Evolutionary conservation across 2,329 filamentous ascomycete genomes (phyloP), one percentile per base, ranked within the genome.

Genomic region (Blumeriella jaapii): DNA sequence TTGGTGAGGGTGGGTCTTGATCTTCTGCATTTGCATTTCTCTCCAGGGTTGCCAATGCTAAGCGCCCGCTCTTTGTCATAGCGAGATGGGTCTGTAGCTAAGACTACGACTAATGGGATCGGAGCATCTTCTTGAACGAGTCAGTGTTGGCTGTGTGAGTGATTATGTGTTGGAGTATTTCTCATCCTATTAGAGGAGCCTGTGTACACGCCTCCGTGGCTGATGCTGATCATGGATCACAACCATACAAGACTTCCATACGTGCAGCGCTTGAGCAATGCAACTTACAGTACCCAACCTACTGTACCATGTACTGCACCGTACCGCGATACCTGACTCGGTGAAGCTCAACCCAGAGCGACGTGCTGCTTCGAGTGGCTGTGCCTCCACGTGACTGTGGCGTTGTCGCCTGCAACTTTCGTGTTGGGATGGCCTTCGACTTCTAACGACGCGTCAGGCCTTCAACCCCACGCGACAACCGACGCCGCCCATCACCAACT

Each of bases 11-110:
- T 33, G 36, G 38, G 36, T 41, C n/a, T 44, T 39, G 31, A 34
- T 34, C 40, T 47, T 44, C 27, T 48, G 48, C 46, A 49, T 51
- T 38, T 44, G 42, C 40, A 32, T 5, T 28, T 34, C 22, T 19
- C 32, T 37, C 18, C 29, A 39, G 29, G 40, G 38, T 30, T 38
- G 38, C 33, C 42, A 41, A 51, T 49, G 45, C 46, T 26, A 42
- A 51, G 52, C 48, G 52, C 51, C 50, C 46, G 48, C 41, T 46
- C 46, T 40, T 47, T 45, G 35, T 38, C 38, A 41, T 38, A 42
- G 36, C 33, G 39, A 38, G 29, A 16, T 36, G 33, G 31, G 31
- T 37, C 26, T 31, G 23, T 41, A 43, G 38, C 25, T 37, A 31
- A 29, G 38, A 42, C 31, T 33, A 34, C 9, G 29, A 30, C 38